Evolutionary conservation across 2,329 filamentous ascomycete genomes (phyloP).

Genomic region (Nothomitra cinnamomea): DNA sequence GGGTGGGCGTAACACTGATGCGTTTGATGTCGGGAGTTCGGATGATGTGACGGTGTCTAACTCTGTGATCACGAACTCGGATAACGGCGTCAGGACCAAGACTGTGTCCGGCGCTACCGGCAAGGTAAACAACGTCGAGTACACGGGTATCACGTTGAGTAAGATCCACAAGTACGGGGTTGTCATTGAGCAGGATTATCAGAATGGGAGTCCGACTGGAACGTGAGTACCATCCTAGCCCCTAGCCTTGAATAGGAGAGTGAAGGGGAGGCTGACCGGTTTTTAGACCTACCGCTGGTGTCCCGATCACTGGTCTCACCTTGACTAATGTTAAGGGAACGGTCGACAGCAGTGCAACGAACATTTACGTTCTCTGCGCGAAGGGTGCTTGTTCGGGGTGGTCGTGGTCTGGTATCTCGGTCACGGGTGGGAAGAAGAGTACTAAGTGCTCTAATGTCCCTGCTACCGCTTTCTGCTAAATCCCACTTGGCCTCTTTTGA

Average conservation of each 20-base stretch:
- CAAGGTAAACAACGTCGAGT: constrained; percentile 33
- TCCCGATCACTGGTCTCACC: constrained; percentile 35
- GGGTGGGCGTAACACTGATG: constrained; percentile 37
- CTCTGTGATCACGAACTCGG: constrained; percentile 34
- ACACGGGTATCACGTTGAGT: constrained; percentile 33
- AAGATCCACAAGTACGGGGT: constrained; percentile 37
- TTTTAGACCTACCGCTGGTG: constrained; percentile 29
- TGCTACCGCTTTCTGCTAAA: constrained; percentile 18
- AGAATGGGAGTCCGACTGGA: constrained; percentile 30
- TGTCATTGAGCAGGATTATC: constrained; percentile 41
- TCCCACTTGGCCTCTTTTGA: no score
- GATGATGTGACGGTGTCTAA: constrained; percentile 36
- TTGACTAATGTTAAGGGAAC: constrained; percentile 28
- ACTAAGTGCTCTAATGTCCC: constrained; percentile 25
- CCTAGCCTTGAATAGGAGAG: no score
- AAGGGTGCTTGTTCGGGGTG: constrained; percentile 33
- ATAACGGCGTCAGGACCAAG: constrained; percentile 43
- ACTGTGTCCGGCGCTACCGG: constrained; percentile 35
- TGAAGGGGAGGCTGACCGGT: no score
- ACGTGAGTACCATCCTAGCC: no score
- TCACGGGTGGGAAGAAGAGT: constrained; percentile 34
- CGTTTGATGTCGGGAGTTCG: constrained; percentile 36
- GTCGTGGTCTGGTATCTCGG: constrained; percentile 31
- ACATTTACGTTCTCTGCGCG: constrained; percentile 38
- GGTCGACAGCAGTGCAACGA: constrained; percentile 22